These are phyloP conservation scores for Pouteria campechiana DNA, from an alignment of 179 eudicot genomes.

Conservation along the genomic window DNA sequence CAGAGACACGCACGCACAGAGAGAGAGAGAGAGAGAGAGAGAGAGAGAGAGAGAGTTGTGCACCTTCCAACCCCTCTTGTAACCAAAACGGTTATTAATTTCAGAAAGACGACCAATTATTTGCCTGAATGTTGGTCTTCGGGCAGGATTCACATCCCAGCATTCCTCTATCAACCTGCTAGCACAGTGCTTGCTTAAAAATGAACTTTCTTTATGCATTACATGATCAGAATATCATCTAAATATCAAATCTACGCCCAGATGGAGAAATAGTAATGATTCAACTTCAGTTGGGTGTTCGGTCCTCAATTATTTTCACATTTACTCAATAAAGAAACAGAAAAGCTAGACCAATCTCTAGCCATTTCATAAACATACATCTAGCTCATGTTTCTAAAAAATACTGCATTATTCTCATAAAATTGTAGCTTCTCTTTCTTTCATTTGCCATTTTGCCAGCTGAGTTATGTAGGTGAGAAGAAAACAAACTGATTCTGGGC, in stretches of 20 bases:
- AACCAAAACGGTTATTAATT: conserved; percentile 15
- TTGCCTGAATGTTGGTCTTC: conserved; percentile 28
- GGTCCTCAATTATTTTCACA: background rate
- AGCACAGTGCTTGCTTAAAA: background rate
- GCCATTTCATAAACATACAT: too few relatives aligned
- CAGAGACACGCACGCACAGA: too few relatives aligned
- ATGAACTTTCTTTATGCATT: background rate
- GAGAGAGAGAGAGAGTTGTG: background rate
- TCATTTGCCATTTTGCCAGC: too few relatives aligned
- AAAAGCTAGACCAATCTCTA: too few relatives aligned
- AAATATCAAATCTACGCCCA: background rate
- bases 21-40: background rate
- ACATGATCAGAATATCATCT: background rate
- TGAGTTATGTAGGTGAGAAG: too few relatives aligned
- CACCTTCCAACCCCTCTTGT: conserved; percentile 22
- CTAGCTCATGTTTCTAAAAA: too few relatives aligned
- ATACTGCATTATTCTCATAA: too few relatives aligned
- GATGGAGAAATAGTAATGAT: too few relatives aligned
- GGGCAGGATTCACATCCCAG: conserved; percentile 25
- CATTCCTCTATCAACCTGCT: conserved; percentile 33
- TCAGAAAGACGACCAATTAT: conserved; percentile 22
- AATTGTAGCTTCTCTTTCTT: too few relatives aligned
- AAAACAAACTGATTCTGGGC: too few relatives aligned
- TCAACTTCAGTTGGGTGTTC: too few relatives aligned
- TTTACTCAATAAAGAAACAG: background rate